A percentile compares a stretch with the other conserved stretches of the same genome.
phyloP scores from a whole-genome alignment of 2,329 filamentous ascomycete species.

The Pestalotiopsis sp. region DNA sequence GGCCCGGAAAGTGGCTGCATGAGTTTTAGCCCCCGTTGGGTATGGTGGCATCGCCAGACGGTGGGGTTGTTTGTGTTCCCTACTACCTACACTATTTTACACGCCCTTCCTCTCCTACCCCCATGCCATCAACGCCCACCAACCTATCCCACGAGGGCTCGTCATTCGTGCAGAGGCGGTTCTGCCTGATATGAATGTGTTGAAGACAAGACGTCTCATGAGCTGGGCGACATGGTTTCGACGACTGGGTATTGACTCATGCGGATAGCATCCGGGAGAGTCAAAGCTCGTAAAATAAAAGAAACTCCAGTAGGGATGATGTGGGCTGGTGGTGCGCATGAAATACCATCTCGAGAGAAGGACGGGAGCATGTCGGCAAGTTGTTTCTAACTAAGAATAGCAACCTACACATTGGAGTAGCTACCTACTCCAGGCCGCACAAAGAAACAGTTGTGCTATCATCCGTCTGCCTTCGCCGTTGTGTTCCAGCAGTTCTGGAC shows the following conservation, averaged over 20 bases:
- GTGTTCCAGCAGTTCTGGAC: background rate
- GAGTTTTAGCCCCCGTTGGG: slow-evolving; percentile 14
- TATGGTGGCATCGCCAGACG: slow-evolving; percentile 14
- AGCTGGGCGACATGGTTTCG: background rate
- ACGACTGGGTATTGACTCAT: background rate
- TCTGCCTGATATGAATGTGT: slow-evolving; percentile 12
- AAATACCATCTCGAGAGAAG: background rate
- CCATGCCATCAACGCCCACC: slow-evolving; percentile 21
- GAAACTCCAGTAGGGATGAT: background rate
- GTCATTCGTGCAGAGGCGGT: slow-evolving; percentile 28
- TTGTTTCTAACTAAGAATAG: background rate
- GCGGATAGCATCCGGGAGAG: slow-evolving; percentile 1
- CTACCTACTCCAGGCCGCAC: background rate
- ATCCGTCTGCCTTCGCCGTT: background rate
- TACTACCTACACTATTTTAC: background rate
- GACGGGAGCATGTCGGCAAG: background rate
- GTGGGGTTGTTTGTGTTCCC: slow-evolving; percentile 14
- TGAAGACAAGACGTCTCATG: slow-evolving; percentile 1
- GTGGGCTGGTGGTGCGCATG: background rate
- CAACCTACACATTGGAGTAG: background rate
- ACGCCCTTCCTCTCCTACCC: slow-evolving; percentile 11
- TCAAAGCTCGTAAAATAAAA: slow-evolving; percentile 11
- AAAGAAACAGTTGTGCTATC: background rate
- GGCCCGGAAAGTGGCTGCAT: slow-evolving; percentile 17
- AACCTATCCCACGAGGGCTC: slow-evolving; percentile 23